Percentiles rank a stretch among this genome's conserved stretches.
Evolutionary conservation across 2,329 filamentous ascomycete genomes (phyloP).

Genomic region (Penicillium sp.): DNA sequence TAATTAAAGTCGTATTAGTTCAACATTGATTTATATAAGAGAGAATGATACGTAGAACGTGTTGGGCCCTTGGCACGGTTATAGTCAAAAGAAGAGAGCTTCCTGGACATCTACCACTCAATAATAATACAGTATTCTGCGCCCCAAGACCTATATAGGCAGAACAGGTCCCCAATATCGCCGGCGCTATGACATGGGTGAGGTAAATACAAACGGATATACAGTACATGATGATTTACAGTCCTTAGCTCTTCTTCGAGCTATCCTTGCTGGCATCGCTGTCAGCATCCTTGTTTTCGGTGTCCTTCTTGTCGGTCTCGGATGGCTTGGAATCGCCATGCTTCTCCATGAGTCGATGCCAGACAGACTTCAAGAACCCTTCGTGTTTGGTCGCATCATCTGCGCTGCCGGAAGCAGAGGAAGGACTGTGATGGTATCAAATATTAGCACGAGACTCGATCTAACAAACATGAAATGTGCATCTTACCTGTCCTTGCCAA

Average conservation of each 20-base stretch:
- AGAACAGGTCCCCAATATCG: slow-evolving; percentile 32
- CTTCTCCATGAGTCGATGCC: slow-evolving; percentile 82
- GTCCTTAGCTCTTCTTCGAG: slow-evolving; percentile 41
- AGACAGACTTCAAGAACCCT: slow-evolving; percentile 87
- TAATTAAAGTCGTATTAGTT: background rate
- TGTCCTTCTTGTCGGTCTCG: slow-evolving; percentile 28
- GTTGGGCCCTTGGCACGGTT: no score
- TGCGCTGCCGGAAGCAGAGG: slow-evolving; percentile 21
- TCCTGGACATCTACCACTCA: slow-evolving; percentile 21
- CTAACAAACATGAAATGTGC: background rate
- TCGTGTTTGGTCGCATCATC: slow-evolving; percentile 68
- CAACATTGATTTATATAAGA: background rate
- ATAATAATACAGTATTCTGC: slow-evolving; percentile 23
- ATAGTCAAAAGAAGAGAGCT: slow-evolving; percentile 22
- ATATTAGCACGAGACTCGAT: slow-evolving; percentile 1
- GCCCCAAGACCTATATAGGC: slow-evolving; percentile 9
- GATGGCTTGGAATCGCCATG: slow-evolving; percentile 29
- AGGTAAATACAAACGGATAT: slow-evolving; percentile 34
- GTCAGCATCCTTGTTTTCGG: slow-evolving; percentile 15
- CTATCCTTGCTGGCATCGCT: slow-evolving; percentile 29
- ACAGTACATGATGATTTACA: slow-evolving; percentile 28
- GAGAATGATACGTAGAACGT: background rate
- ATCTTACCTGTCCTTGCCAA: slow-evolving; percentile 58
- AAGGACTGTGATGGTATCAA: slow-evolving; percentile 17
- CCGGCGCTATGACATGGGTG: slow-evolving; percentile 40